Evolutionary conservation across 495 filamentous ascomycete species (phyloP), one percentile per base, ranked within the genome.

Genomic region (Bathelium albidoporum): DNA sequence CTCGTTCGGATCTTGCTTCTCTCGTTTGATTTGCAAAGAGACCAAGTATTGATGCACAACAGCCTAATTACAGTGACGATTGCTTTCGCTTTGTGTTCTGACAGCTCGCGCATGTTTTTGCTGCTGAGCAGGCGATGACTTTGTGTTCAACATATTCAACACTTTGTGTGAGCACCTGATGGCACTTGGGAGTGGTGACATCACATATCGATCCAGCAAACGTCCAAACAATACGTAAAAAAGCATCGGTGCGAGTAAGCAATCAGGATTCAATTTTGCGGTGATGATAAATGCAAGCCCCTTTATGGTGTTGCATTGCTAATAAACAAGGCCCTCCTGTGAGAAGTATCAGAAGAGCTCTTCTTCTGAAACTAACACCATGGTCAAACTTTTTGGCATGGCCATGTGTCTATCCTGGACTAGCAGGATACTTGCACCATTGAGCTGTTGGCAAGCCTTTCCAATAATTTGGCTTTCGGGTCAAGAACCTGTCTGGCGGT

Each of bases 381-480:
- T 39, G 14, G 34, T 39, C 34, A 49, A 7, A 49, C 10, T 49
- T 18, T 49, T 20, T 18, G 11, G n/a, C n/a, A 49, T 3, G 43
- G 20, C 43, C 43, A 18, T 20, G 43, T 49, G n/a, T 20, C 43
- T n/a, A 49, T 20, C 43, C 43, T 49, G 18, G 11, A 3, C 43
- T 49, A 49, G n/a, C 10, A 49, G 20, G 10, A 11, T 3, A n/a
- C 10, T 9, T 2, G 22, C 24, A 55, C 24, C 22, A 55, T 39
- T 39, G 44, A 29, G 12, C 29, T 20, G 22, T 55, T 55, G 20
- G 9, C 20, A 55, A 29, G 9, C 7, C 49, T 29, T 55, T 16
- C 49, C 49, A 55, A 29, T 29, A 20, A 55, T 55, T 55, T 55
- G 49, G 49, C 20, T 55, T 55, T 55, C 49, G 49, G 49, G 49